Conservation (phyloP, 1,284 basidiomycete species). For the Cystobasidiaceae sp. region DNA sequence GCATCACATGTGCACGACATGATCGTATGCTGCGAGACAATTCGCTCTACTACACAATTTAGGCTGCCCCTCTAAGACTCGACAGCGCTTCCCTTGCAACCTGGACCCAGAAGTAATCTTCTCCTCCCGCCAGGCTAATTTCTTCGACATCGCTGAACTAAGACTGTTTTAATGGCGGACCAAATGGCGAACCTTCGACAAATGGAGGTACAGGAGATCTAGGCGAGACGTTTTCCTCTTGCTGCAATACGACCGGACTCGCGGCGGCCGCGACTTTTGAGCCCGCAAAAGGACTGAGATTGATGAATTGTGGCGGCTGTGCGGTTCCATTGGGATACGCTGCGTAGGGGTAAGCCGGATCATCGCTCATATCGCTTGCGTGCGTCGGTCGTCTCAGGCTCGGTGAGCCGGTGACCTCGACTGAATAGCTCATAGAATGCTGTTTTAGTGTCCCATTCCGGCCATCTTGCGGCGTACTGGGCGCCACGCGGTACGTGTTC, state of each 20-base stretch:
- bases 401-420: not conserved
- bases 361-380: not conserved
- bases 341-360: conserved; percentile 18
- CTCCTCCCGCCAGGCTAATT: not conserved
- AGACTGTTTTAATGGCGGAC: not conserved
- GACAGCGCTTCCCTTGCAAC: not conserved
- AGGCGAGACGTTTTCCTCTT: conserved; percentile 23
- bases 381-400: not conserved
- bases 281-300: conserved; percentile 10
- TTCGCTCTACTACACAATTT: not conserved
- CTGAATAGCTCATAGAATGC: not conserved
- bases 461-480: not conserved
- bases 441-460: not conserved
- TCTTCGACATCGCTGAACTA: not conserved
- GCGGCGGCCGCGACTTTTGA: not conserved
- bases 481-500: not conserved
- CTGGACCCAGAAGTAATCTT: not conserved
- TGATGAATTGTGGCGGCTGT: conserved; percentile 19
- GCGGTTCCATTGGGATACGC: conserved; percentile 10
- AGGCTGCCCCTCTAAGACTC: not conserved
- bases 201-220: conserved; percentile 19
- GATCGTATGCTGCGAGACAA: not conserved
- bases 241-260: not conserved
- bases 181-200: conserved; percentile 11
- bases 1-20: no score